phyloP scores from a whole-genome alignment of 2,329 filamentous ascomycete species.

The Ascochyta koolunga region DNA sequence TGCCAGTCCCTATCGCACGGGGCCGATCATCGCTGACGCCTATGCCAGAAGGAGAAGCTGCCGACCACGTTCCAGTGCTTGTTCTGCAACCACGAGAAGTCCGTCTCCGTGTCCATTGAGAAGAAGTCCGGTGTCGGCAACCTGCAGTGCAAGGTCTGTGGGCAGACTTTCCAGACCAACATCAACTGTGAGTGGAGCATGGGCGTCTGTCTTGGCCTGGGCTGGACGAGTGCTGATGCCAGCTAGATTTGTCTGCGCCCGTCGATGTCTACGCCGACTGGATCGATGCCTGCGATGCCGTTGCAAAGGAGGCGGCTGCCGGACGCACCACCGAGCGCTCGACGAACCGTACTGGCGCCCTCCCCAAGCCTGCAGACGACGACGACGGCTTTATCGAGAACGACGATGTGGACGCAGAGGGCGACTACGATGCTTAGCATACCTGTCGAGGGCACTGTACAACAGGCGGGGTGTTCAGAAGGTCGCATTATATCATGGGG shows the following conservation, averaged over 20 bases:
- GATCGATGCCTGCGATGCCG: constrained; percentile 89
- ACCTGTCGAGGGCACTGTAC: constrained; percentile 14
- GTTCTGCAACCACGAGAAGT: constrained; percentile 98
- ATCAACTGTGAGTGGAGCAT: constrained; percentile 77
- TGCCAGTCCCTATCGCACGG: constrained; percentile 19
- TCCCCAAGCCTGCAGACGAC: constrained; percentile 34
- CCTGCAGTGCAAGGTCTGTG: constrained; percentile 89
- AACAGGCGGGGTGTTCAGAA: constrained; percentile 22
- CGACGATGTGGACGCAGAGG: constrained; percentile 48
- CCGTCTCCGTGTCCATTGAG: constrained; percentile 87
- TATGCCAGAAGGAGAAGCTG: constrained; percentile 64
- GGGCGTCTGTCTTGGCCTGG: neutral
- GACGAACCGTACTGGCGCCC: constrained; percentile 33
- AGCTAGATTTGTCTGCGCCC: constrained; percentile 79
- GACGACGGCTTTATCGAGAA: constrained; percentile 48
- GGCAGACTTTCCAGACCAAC: constrained; percentile 88
- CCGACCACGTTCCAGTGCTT: constrained; percentile 91
- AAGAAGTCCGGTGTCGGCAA: constrained; percentile 89
- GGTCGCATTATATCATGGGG: constrained; percentile 10
- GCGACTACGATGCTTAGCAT: constrained; percentile 42
- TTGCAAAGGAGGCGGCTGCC: constrained; percentile 66
- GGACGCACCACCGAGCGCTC: constrained; percentile 37
- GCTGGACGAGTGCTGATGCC: constrained; percentile 19
- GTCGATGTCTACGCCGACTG: constrained; percentile 98
- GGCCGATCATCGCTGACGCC: constrained; percentile 18